Evolutionary conservation across 257 asterid genomes (phyloP).

Genomic region (Phtheirospermum japonicum): DNA sequence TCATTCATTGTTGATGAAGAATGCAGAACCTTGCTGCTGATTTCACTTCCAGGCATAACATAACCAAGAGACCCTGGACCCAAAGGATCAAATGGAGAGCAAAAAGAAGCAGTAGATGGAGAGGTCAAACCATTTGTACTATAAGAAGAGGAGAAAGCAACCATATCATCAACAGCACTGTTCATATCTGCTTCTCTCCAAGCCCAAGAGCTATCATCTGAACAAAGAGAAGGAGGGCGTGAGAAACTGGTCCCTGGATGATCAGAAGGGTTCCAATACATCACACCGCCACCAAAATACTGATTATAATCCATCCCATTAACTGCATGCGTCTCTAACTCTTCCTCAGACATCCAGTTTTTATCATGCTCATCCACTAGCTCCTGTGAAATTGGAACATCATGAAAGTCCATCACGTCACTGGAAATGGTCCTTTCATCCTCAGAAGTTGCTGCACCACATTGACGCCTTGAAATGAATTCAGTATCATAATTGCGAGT

Average conservation of each 20-base stretch:
- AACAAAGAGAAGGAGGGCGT: conserved; percentile 98
- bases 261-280: conserved; percentile 98
- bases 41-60: conserved; percentile 84
- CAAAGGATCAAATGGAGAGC: conserved; percentile 91
- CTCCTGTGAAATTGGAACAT: conserved; percentile 63
- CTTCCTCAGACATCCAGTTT: conserved; percentile 96
- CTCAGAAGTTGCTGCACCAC: conserved; percentile 59
- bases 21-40: conserved; percentile 77
- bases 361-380: conserved; percentile 75
- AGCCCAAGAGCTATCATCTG: conserved; percentile 99
- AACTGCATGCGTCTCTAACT: conserved; percentile 75
- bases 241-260: conserved; percentile 81
- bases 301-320: conserved; percentile 86
- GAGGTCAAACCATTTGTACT: conserved; percentile 97
- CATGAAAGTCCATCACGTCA: conserved; percentile 63
- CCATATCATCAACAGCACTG: conserved; percentile 97
- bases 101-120: conserved; percentile 92
- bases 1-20: conserved; percentile 70
- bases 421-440: conserved; percentile 74
- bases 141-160: conserved; percentile 96
- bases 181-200: conserved; percentile 98
- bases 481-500: conserved; percentile 85
- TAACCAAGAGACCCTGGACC: conserved; percentile 86
- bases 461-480: conserved; percentile 74
- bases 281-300: conserved; percentile 95